Base-by-base conservation (phyloP, 805 yeast species). In the Wickerhamomyces bisporus region DNA sequence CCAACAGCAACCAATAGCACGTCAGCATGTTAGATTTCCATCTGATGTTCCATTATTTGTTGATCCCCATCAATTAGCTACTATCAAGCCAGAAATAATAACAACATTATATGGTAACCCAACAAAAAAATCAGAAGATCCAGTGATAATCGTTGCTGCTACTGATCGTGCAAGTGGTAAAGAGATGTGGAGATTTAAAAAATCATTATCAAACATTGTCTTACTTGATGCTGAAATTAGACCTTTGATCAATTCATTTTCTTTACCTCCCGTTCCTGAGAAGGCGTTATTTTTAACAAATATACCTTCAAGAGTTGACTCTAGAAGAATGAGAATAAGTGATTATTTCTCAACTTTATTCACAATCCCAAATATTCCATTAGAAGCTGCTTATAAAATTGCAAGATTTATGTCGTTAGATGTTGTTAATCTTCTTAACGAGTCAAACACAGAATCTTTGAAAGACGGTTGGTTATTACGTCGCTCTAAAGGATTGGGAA, bases 111-210 rank as follows among this genome's bases (percentile, higher is more conserved):
- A 49, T 14, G 61, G 63, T 4, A 54, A 57, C n/a, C 66, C 58
- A 28, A 45, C 60, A 9, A 70, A 67, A 28, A 69, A 70, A 45
- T 48, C 65, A 1, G 83, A 77, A 28, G 87, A 81, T 30, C 79
- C 83, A 14, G 61, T 62, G 21, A 68, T 84, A 17, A 67, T 83
- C 1, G 69, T 89, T 38, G 71, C 81, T 14, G 77, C 84, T 5
- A 63, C 71, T 32, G 91, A 84, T 47, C 71, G 79, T 25, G 77
- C 70, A 18, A 61, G 79, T 2, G 65, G 68, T 28, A 78, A 78
- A 43, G 86, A 80, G 49, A 73, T 85, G 66, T 89, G 95, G 82
- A 70, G 79, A 48, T 77, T 86, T 37, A 66, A 77, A 30, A 87
- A 87, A 52, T 59, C 77, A 2, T 72, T 78, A 41, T 62, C 73